Conservation (phyloP, 139 green algal species). For the Edaphochlamys debaryana region DNA sequence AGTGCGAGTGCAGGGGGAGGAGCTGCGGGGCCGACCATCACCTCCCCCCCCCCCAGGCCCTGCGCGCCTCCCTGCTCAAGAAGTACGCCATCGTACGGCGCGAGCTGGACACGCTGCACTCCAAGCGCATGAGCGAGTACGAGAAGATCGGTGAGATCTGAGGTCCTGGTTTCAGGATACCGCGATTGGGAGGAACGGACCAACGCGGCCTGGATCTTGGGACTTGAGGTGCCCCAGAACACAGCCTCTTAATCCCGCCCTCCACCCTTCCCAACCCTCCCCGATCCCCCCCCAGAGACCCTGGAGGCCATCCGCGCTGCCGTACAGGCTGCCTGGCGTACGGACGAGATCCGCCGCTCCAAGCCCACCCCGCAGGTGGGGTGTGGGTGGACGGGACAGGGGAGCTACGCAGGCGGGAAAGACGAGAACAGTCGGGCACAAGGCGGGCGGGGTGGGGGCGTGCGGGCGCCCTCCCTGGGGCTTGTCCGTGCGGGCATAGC, state of each 20-base stretch:
- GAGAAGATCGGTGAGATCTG: constrained; percentile 65
- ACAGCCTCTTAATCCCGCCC: no score
- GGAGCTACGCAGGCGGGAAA: no score
- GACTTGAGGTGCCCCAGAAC: no score
- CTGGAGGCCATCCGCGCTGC: constrained; percentile 79
- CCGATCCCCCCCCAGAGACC: constrained; percentile 21
- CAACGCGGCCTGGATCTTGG: no score
- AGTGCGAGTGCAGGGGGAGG: no score
- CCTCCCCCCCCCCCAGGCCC: constrained; percentile 57
- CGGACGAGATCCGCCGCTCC: constrained; percentile 93
- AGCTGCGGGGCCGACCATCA: not conserved
- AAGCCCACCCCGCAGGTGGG: constrained; percentile 88
- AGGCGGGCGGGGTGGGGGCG: no score
- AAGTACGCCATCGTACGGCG: constrained; percentile 76
- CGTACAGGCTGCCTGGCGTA: constrained; percentile 91
- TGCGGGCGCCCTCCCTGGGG: no score
- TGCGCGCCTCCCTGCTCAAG: constrained; percentile 83
- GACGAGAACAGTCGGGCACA: no score
- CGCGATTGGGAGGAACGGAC: no score
- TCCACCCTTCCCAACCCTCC: no score
- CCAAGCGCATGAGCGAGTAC: constrained; percentile 81
- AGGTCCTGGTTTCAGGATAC: no score
- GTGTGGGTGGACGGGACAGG: not conserved
- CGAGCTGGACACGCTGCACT: constrained; percentile 85
- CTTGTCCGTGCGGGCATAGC: no score